These are phyloP conservation scores for Globisporangium mamillatum DNA, from an alignment of 352 stramenopile species.

Conservation along the genomic window DNA sequence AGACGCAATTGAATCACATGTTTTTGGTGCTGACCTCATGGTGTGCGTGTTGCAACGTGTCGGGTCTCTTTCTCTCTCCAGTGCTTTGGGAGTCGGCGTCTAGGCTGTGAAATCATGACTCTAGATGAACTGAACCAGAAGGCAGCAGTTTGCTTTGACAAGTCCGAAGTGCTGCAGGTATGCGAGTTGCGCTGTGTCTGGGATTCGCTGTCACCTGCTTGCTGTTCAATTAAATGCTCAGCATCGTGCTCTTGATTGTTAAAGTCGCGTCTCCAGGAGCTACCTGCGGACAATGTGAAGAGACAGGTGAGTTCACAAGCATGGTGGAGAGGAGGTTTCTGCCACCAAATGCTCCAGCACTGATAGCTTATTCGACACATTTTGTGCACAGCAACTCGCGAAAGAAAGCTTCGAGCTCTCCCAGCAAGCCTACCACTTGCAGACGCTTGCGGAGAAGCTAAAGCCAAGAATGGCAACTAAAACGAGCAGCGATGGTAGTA, in stretches of 20 bases:
- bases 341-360: background rate
- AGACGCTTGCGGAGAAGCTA: conserved; percentile 33
- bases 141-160: conserved; percentile 33
- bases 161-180: conserved; percentile 34
- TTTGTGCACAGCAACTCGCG: conserved; percentile 23
- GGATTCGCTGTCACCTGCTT: background rate
- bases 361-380: too few relatives aligned
- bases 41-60: too few relatives aligned
- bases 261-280: conserved; percentile 10
- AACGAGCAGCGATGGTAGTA: background rate
- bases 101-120: conserved; percentile 31
- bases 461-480: background rate
- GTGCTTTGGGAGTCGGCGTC: conserved; percentile 25
- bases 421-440: conserved; percentile 51
- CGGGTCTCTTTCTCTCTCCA: background rate
- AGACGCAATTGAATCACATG: too few relatives aligned
- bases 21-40: too few relatives aligned
- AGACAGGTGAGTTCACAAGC: background rate
- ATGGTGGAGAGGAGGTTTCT: background rate
- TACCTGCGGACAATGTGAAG: conserved; percentile 12
- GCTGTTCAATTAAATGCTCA: background rate
- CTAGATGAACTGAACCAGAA: conserved; percentile 25
- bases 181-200: background rate
- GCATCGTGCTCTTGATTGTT: background rate
- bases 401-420: conserved; percentile 43